Percentiles rank a stretch among this genome's conserved stretches.
Conservation (phyloP, 164 flowering plant genomes). For the Akebia trifoliata region DNA sequence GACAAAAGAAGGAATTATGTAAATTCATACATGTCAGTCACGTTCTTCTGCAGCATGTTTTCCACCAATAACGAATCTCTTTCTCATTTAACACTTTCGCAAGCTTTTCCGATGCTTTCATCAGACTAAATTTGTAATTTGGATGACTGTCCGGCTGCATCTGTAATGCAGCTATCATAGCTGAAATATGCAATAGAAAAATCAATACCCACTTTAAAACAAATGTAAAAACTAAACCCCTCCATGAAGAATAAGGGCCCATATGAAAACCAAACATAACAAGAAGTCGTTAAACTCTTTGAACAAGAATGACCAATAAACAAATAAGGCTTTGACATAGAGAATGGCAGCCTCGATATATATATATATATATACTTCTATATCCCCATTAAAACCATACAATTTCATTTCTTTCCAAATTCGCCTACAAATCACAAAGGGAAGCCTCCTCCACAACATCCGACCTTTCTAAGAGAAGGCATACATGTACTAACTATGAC, state of each 20-base stretch:
- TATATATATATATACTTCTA: too few relatives aligned
- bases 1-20: neutral
- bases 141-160: constrained; percentile 30
- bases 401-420: too few relatives aligned
- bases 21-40: constrained; percentile 52
- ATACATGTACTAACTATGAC: too few relatives aligned
- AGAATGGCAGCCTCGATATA: too few relatives aligned
- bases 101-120: constrained; percentile 67
- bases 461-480: too few relatives aligned
- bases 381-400: too few relatives aligned
- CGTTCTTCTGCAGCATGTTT: constrained; percentile 44
- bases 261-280: too few relatives aligned
- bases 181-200: constrained; percentile 39
- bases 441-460: too few relatives aligned
- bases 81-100: constrained; percentile 50
- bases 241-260: neutral
- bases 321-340: too few relatives aligned
- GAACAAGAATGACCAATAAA: too few relatives aligned
- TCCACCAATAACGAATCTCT: constrained; percentile 53
- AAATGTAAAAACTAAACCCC: neutral
- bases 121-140: constrained; percentile 26
- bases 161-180: constrained; percentile 43
- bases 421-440: too few relatives aligned
- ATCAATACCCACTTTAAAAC: neutral
- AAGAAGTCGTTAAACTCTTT: too few relatives aligned